These are phyloP conservation scores for Kluyveromyces wickerhamii DNA, from an alignment of 805 yeast genomes.

Conservation along the genomic window DNA sequence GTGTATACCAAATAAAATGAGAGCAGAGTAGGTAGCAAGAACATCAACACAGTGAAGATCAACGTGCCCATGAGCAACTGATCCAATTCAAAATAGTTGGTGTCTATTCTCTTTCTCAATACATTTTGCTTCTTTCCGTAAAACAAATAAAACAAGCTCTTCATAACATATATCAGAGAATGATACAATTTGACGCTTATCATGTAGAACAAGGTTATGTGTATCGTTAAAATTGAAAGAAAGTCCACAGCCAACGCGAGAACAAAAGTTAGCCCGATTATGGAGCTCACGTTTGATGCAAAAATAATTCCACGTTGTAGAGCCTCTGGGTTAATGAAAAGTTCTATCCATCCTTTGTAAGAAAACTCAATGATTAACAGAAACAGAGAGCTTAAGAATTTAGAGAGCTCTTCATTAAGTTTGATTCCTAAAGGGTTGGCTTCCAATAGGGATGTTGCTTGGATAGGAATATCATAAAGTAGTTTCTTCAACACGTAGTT, in stretches of 20 bases:
- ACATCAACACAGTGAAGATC: constrained; percentile 68
- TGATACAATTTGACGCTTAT: constrained; percentile 72
- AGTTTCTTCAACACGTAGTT: constrained; percentile 12
- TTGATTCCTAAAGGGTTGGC: constrained; percentile 92
- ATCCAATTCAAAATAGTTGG: constrained; percentile 75
- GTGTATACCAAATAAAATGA: constrained; percentile 80
- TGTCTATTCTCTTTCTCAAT: constrained; percentile 78
- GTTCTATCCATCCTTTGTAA: constrained; percentile 27
- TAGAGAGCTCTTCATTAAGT: constrained; percentile 76
- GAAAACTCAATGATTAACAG: constrained; percentile 79
- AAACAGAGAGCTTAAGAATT: constrained; percentile 78
- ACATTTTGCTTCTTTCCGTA: constrained; percentile 85
- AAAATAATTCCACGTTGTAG: constrained; percentile 27
- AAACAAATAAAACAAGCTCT: constrained; percentile 74
- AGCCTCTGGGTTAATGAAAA: constrained; percentile 15
- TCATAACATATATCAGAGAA: constrained; percentile 61
- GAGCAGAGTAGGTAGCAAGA: constrained; percentile 77
- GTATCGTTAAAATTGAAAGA: constrained; percentile 55
- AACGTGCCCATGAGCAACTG: constrained; percentile 84
- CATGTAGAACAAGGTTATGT: constrained; percentile 66
- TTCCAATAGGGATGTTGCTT: constrained; percentile 64
- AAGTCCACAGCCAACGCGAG: constrained; percentile 61
- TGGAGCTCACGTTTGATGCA: constrained; percentile 35
- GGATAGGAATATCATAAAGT: constrained; percentile 36
- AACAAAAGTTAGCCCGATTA: constrained; percentile 62